These are phyloP conservation scores for Pseudogymnoascus sp. DNA, from an alignment of 2,329 filamentous ascomycete genomes.

Conservation along the genomic window DNA sequence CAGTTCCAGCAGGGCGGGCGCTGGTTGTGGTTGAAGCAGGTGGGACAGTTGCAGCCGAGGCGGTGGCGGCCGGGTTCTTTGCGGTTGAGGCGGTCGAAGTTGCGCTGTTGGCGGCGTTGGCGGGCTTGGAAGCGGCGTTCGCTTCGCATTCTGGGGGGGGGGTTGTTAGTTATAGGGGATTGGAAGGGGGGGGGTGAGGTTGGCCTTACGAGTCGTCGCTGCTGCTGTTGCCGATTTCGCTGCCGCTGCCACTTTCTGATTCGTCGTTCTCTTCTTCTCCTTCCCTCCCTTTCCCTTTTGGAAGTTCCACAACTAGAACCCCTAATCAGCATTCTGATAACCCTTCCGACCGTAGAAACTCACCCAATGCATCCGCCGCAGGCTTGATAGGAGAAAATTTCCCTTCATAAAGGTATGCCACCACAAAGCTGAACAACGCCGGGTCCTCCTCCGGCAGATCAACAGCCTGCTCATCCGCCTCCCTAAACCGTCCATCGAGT, in stretches of 20 bases:
- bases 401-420: conserved; percentile 44
- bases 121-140: conserved; percentile 29
- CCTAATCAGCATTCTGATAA: not conserved
- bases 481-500: conserved; percentile 40
- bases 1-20: conserved; percentile 38
- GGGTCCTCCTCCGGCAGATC: conserved; percentile 45
- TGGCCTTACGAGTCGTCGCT: conserved; percentile 31
- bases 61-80: conserved; percentile 40
- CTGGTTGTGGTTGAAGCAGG: conserved; percentile 29
- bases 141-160: conserved; percentile 14
- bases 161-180: not conserved
- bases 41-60: conserved; percentile 37
- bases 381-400: conserved; percentile 39
- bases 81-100: conserved; percentile 32
- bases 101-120: conserved; percentile 30
- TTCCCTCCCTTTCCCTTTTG: conserved; percentile 39
- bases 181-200: not conserved
- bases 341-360: conserved; percentile 6
- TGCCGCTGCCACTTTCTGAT: conserved; percentile 28
- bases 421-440: conserved; percentile 42
- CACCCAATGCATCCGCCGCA: conserved; percentile 34
- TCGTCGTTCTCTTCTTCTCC: conserved; percentile 25
- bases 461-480: conserved; percentile 39
- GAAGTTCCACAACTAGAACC: conserved; percentile 18
- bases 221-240: not conserved